Percentiles rank a stretch among this genome's conserved stretches.
Evolutionary conservation across 352 stramenopile genomes (phyloP).

Genomic region (Thraustochytrium sp.): DNA sequence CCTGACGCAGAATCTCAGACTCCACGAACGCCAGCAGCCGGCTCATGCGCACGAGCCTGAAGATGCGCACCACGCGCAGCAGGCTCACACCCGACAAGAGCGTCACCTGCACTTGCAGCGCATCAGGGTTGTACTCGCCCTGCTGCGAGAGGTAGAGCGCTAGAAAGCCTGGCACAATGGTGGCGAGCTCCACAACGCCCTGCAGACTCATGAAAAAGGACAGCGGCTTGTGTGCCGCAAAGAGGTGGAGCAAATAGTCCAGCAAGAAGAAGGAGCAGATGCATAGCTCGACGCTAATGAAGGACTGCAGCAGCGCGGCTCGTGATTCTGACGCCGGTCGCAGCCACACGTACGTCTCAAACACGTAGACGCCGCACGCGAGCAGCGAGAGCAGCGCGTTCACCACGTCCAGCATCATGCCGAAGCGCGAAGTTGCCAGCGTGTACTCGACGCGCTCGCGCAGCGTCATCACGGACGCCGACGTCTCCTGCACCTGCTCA

Average conservation of each 20-base stretch:
- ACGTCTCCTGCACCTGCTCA: neutral
- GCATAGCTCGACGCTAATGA: neutral
- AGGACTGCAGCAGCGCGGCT: neutral
- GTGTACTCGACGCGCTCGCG: neutral
- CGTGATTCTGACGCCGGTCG: neutral
- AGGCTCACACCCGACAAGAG: neutral
- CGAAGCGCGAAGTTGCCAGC: neutral
- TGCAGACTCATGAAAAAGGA: neutral
- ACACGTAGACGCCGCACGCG: constrained; percentile 38
- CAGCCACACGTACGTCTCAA: constrained; percentile 8
- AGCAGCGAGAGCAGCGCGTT: constrained; percentile 22
- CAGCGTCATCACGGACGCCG: neutral
- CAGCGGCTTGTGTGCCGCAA: constrained; percentile 5
- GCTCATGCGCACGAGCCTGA: neutral
- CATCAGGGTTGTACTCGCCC: neutral
- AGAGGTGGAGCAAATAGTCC: constrained; percentile 39
- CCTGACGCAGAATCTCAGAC: constrained; percentile 9
- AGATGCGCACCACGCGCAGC: constrained; percentile 28
- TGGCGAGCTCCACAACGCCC: constrained; percentile 5
- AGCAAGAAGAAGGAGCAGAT: neutral
- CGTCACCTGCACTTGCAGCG: neutral
- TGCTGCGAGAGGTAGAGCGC: neutral
- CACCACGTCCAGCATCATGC: neutral
- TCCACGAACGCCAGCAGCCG: constrained; percentile 23
- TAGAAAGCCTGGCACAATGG: constrained; percentile 6